phyloP scores from a whole-genome alignment of 1,284 basidiomycete genomes.

The Fistulina hepatica region DNA sequence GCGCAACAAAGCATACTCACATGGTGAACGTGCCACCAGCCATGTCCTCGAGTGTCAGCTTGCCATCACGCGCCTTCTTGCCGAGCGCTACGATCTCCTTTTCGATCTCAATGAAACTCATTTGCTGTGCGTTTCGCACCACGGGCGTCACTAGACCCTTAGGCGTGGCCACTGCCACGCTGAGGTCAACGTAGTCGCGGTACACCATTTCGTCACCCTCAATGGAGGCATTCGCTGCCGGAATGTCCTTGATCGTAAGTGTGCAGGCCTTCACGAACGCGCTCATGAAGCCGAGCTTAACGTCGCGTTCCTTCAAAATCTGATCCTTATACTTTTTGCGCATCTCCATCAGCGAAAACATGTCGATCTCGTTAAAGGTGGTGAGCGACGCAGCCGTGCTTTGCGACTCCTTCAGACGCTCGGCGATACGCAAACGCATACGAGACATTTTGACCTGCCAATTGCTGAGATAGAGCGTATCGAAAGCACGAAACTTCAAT shows the following conservation, averaged over 20 bases:
- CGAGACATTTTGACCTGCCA: slow-evolving; percentile 89
- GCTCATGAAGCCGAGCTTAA: slow-evolving; percentile 99
- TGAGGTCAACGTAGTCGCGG: slow-evolving; percentile 89
- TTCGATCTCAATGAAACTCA: slow-evolving; percentile 90
- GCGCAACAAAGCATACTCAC: slow-evolving; percentile 32
- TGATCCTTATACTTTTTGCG: slow-evolving; percentile 93
- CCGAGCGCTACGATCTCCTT: slow-evolving; percentile 84
- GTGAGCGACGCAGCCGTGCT: slow-evolving; percentile 95
- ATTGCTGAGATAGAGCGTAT: neutral
- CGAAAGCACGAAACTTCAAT: slow-evolving; percentile 2
- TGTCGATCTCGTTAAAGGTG: slow-evolving; percentile 99
- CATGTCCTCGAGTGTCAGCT: slow-evolving; percentile 95
- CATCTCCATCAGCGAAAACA: slow-evolving; percentile 92
- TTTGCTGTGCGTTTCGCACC: slow-evolving; percentile 79
- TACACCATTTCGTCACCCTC: slow-evolving; percentile 95
- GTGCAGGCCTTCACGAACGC: slow-evolving; percentile 87
- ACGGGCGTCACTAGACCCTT: slow-evolving; percentile 97
- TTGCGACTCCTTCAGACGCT: slow-evolving; percentile 97
- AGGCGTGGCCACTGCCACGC: slow-evolving; percentile 93
- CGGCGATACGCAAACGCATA: slow-evolving; percentile 95
- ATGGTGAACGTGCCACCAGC: slow-evolving; percentile 97
- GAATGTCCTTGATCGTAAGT: slow-evolving; percentile 87
- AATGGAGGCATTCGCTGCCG: slow-evolving; percentile 90
- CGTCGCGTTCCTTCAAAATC: slow-evolving; percentile 84
- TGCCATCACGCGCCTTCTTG: slow-evolving; percentile 92